Base-by-base conservation (phyloP, 805 yeast genomes). In the Nakazawaea wickerhamii region DNA sequence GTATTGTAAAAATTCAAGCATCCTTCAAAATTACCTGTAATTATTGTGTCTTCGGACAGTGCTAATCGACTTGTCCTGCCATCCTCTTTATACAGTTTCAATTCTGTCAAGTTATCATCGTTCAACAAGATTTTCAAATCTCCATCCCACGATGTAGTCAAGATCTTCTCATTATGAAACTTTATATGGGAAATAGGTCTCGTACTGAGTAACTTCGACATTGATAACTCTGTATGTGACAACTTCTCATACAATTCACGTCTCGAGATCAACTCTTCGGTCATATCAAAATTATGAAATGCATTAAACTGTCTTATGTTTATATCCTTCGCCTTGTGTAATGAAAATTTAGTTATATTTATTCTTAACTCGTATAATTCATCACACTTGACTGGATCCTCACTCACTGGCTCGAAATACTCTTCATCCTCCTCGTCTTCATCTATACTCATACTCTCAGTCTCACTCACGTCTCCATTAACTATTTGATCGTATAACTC, bases 101-200 rank as follows among this genome's bases (percentile, higher is more conserved):
- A 50, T 4, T 48, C 48, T 15, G 62, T 60, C 32, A 82, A 59
- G 3, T 70, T 58, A 0, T 60, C 52, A 3, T 59, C 50, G 13
- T 35, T 17, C 35, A 71, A 58, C n/a, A 83, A 32, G 1, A 86
- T 48, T 47, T 70, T 72, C 4, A 87, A 51, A 21, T 69, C 68
- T 3, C 97, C 97, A 48, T 81, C 77, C 97, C 98, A 91, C 28
- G 93, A 84, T 0, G 89, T 93, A 11, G 78, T 67, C 0, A 87
- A 83, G 3, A 85, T 59, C 22, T 25, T 15, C 40, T 64, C 55
- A 0, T 64, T 60, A 4, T 77, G 66, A 45, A 75, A 67, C 5
- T 75, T 52, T 1, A 81, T 75, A 2, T 67, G 57, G 0, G 95
- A 81, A 0, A 84, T 69, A 4, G 95, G 87, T 44, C 96, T 65